Conservation (phyloP, 75 land plant species). For the Isoetes taiwanensis region DNA sequence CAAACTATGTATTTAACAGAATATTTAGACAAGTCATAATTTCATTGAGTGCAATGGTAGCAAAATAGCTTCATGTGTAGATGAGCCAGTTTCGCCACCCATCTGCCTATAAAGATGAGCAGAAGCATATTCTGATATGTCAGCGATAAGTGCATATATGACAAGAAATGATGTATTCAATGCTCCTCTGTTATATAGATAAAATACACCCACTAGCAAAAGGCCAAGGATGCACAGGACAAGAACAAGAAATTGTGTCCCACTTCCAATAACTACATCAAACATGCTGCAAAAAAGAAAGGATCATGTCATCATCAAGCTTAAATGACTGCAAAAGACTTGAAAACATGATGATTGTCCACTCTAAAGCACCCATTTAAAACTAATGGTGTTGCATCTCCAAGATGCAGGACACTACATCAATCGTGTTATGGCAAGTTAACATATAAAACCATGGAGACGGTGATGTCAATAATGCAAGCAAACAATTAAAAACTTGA, state of each 20-base stretch:
- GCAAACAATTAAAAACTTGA: not conserved
- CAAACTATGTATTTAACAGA: too few species aligned
- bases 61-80: too few species aligned
- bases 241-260: conserved; percentile 37
- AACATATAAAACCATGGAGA: too few species aligned
- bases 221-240: not conserved
- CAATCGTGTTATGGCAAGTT: too few species aligned
- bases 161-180: not conserved
- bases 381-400: not conserved
- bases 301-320: too few species aligned
- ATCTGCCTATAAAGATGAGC: not conserved
- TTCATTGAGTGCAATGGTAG: too few species aligned
- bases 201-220: not conserved
- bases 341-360: too few species aligned
- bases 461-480: not conserved
- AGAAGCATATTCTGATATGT: not conserved
- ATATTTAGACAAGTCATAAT: too few species aligned
- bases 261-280: conserved; percentile 37
- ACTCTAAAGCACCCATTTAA: too few species aligned
- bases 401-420: too few species aligned
- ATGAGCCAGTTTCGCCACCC: conserved; percentile 6
- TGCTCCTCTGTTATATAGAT: conserved; percentile 8
- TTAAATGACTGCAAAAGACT: too few species aligned
- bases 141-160: not conserved
- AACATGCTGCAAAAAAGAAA: too few species aligned